Evolutionary conservation across 2,329 filamentous ascomycete genomes (phyloP).

Genomic region (Colletotrichum agaves): DNA sequence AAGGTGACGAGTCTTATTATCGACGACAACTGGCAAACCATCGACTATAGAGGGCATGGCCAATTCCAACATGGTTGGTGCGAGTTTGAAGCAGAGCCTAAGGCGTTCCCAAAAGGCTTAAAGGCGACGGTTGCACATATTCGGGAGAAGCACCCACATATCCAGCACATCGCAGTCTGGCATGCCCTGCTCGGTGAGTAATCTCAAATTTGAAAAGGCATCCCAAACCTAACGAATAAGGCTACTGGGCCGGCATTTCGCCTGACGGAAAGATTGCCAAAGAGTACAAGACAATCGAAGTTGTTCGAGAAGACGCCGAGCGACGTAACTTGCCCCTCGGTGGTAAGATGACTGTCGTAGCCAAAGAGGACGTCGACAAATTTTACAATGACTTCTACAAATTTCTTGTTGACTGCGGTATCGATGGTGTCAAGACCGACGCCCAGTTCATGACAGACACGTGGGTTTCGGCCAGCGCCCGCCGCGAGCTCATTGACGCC

Average conservation of each 20-base stretch:
- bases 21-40: conserved; percentile 95
- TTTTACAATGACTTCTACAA: conserved; percentile 94
- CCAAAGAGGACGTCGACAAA: conserved; percentile 75
- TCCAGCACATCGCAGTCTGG: conserved; percentile 92
- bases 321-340: conserved; percentile 62
- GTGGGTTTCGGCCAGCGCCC: conserved; percentile 72
- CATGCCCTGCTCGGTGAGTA: conserved; percentile 75
- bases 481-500: conserved; percentile 75
- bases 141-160: conserved; percentile 73
- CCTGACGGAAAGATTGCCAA: conserved; percentile 78
- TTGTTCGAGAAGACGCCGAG: conserved; percentile 60
- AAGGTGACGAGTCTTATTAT: conserved; percentile 89
- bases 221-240: conserved; percentile 44
- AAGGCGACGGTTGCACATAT: conserved; percentile 77
- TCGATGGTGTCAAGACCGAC: conserved; percentile 93
- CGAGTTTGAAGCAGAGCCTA: conserved; percentile 85
- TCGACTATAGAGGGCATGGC: conserved; percentile 63
- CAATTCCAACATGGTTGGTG: conserved; percentile 75
- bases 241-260: conserved; percentile 93
- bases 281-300: conserved; percentile 79
- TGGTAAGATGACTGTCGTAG: conserved; percentile 77
- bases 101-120: conserved; percentile 83
- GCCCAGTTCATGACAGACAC: conserved; percentile 90
- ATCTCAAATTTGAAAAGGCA: conserved; percentile 14
- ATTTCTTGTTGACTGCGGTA: conserved; percentile 78